Percentiles rank a stretch among this genome's conserved stretches.
These are phyloP conservation scores for Volvariella volvacea DNA, from an alignment of 1,284 basidiomycete genomes.

Conservation along the genomic window DNA sequence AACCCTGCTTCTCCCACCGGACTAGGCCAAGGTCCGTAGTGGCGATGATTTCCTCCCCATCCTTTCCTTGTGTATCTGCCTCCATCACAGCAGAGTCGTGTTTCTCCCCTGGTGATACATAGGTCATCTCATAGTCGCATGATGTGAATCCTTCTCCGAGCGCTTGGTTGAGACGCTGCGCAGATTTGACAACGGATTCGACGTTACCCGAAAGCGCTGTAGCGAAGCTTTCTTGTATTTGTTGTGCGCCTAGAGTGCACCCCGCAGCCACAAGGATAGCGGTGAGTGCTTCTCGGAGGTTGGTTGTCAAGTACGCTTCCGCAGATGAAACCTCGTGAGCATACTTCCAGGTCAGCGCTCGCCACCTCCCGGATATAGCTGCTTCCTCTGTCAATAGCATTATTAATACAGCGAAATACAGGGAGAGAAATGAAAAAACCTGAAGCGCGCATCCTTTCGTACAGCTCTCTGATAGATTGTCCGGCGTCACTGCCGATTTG, in stretches of 20 bases:
- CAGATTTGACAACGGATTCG: neutral
- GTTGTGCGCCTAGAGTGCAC: conserved; percentile 17
- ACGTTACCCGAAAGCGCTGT: conserved; percentile 11
- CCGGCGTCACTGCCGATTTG: conserved; percentile 36
- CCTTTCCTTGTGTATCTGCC: neutral
- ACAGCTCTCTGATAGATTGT: conserved; percentile 26
- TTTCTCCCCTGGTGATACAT: neutral
- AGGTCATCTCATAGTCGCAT: conserved; percentile 1
- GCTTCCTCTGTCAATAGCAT: conserved; percentile 34
- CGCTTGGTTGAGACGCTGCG: conserved; percentile 13
- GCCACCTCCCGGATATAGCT: conserved; percentile 46
- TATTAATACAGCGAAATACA: neutral
- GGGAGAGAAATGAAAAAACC: conserved; percentile 5
- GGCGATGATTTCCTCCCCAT: neutral
- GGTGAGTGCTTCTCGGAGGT: conserved; percentile 31
- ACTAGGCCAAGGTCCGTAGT: neutral
- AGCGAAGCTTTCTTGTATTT: conserved; percentile 6
- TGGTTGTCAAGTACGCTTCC: conserved; percentile 25
- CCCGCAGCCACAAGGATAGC: conserved; percentile 39
- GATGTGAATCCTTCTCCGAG: conserved; percentile 7
- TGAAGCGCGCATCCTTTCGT: conserved; percentile 6
- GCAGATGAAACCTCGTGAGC: conserved; percentile 28
- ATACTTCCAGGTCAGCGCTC: conserved; percentile 40
- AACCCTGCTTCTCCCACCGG: neutral
- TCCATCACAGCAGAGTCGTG: neutral